These are phyloP conservation scores for Ambrosiella cleistominuta DNA, from an alignment of 2,329 filamentous ascomycete species.

Conservation along the genomic window DNA sequence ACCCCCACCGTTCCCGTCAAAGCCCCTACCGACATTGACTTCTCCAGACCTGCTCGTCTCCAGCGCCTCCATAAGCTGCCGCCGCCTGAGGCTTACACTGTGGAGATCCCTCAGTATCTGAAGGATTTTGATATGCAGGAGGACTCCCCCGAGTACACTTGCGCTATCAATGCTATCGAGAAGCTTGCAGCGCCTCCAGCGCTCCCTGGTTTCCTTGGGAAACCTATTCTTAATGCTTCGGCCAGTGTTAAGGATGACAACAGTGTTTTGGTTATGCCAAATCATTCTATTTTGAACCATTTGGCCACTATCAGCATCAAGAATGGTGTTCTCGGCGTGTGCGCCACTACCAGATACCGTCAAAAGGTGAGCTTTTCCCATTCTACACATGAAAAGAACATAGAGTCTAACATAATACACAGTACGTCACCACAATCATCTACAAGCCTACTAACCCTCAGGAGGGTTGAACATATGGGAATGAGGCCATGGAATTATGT, in stretches of 20 bases:
- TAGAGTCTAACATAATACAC: conserved; percentile 1
- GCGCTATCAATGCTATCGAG: conserved; percentile 56
- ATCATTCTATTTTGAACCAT: conserved; percentile 92
- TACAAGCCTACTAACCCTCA: conserved; percentile 62
- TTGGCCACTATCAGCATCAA: conserved; percentile 96
- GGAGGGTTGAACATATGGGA: conserved; percentile 4
- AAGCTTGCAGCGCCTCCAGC: conserved; percentile 70
- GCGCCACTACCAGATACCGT: conserved; percentile 92
- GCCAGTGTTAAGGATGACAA: conserved; percentile 95
- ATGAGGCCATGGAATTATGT: conserved; percentile 7
- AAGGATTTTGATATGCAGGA: conserved; percentile 74
- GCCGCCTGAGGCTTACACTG: conserved; percentile 45
- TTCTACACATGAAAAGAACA: neutral
- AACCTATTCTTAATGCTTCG: conserved; percentile 82
- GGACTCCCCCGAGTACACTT: conserved; percentile 55
- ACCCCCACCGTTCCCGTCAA: neutral
- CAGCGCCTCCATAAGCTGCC: conserved; percentile 38
- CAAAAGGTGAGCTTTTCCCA: conserved; percentile 49
- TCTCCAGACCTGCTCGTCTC: conserved; percentile 18
- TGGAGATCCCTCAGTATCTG: conserved; percentile 67
- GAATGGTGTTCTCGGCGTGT: conserved; percentile 85
- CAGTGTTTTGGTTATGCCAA: conserved; percentile 78
- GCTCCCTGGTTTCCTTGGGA: conserved; percentile 77
- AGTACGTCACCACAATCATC: conserved; percentile 96
- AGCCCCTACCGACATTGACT: conserved; percentile 13